Base-by-base conservation (phyloP, 495 filamentous ascomycete species). In the Aspergillus heteromorphus region DNA sequence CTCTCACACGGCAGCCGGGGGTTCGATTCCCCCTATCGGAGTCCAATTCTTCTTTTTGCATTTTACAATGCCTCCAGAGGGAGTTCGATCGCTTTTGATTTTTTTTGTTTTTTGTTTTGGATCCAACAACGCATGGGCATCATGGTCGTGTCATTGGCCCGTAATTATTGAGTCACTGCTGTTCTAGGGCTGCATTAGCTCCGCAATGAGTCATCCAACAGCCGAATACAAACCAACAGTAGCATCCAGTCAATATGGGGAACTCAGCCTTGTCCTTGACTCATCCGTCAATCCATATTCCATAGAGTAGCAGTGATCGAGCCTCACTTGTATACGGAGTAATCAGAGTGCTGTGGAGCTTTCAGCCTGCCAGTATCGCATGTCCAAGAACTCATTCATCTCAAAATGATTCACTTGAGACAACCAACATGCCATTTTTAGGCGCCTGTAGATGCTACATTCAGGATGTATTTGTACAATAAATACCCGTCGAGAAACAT, bases 1-100 rank as follows among this genome's bases (percentile, higher is more conserved):
- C 65, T 73, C 64, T 71, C 68, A 72, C 65, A 65, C 65, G 63
- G 53, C 69, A 69, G 65, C 65, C 62, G 57, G 66, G 65, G 66
- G 63, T 68, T 66, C 61, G 68, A 69, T 69, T 69, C 66, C 65
- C 66, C 68, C 56, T 65, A 61, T 65, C 62, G 63, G 65, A 68
- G 61, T 6, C 20, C 6, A 43, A 1, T 20, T 43, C 17, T n/a
- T 38, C 34, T 38, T 38, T 38, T 38, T 38, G 34, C n/a, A 14
- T 38, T 38, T 38, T 36, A 6, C 29, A 30, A 30, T 10, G 9
- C 13, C 9, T 14, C 13, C 31, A 6, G 9, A 11, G 2, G 31
- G 2, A 11, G 13, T 14, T 36, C 31, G 2, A 14, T 14, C 31
- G 2, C n/a, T 38, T 13, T 38, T 38, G 34, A 1, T n/a, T 1